These are phyloP conservation scores for Magnusiomyces fungicola DNA, from an alignment of 1,139 yeast species.

Conservation along the genomic window DNA sequence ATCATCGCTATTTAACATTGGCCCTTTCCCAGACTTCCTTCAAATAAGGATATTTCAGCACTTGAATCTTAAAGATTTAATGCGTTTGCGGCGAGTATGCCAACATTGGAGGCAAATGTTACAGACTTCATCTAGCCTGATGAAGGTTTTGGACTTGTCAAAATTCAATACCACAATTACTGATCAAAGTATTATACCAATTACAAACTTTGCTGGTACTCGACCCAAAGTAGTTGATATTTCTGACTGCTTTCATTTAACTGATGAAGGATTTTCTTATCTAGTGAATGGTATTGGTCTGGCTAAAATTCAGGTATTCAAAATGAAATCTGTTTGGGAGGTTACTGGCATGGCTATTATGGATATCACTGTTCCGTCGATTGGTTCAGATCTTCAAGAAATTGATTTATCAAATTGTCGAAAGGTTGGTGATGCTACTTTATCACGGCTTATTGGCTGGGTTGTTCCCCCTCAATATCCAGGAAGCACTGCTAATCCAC, in stretches of 20 bases:
- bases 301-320: conserved; percentile 48
- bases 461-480: conserved; percentile 22
- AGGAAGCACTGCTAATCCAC: background rate
- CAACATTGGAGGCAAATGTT: conserved; percentile 61
- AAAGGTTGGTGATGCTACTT: conserved; percentile 62
- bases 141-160: conserved; percentile 45
- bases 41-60: conserved; percentile 47
- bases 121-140: conserved; percentile 48
- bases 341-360: conserved; percentile 72
- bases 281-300: conserved; percentile 64
- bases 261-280: conserved; percentile 66
- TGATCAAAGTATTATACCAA: conserved; percentile 49
- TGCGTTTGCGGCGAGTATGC: conserved; percentile 51
- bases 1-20: conserved; percentile 49
- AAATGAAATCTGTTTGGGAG: conserved; percentile 70
- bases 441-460: conserved; percentile 61
- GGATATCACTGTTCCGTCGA: conserved; percentile 62
- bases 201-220: conserved; percentile 63
- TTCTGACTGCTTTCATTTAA: conserved; percentile 67
- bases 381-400: conserved; percentile 51
- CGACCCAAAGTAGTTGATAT: conserved; percentile 56
- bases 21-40: conserved; percentile 53
- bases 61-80: conserved; percentile 47
- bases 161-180: conserved; percentile 55
- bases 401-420: conserved; percentile 67